A percentile compares a stretch with the other conserved stretches of the same genome.
Evolutionary conservation across 106 monocot genomes (phyloP).

Genomic region (Dendrobium catenatum): DNA sequence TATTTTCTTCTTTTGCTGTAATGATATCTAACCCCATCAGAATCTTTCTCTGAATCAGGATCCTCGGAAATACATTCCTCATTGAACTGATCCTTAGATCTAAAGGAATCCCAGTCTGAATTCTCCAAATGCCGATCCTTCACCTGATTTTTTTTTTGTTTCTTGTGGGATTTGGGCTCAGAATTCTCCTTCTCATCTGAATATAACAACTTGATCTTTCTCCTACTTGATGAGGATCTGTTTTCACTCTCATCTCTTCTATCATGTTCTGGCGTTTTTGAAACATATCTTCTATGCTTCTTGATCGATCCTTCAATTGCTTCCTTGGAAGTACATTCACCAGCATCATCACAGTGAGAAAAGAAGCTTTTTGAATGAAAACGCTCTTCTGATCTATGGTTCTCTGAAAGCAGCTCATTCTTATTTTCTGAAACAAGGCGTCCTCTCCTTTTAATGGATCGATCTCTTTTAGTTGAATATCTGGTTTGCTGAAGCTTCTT

Average conservation of each 20-base stretch:
- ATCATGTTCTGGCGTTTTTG: constrained; percentile 1
- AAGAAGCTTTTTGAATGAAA: constrained; percentile 7
- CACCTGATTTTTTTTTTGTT: background rate
- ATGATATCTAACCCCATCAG: background rate
- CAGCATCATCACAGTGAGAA: constrained; percentile 2
- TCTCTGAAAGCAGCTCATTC: constrained; percentile 10
- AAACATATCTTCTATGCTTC: background rate
- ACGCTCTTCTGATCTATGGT: constrained; percentile 8
- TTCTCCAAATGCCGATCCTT: constrained; percentile 10
- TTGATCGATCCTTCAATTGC: background rate
- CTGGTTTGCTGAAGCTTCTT: constrained; percentile 8
- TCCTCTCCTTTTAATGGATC: constrained; percentile 20
- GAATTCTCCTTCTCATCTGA: constrained; percentile 15
- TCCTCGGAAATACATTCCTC: constrained; percentile 10
- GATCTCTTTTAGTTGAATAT: constrained; percentile 10
- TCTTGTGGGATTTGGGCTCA: constrained; percentile 1
- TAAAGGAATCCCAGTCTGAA: constrained; percentile 3
- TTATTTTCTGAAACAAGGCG: constrained; percentile 9
- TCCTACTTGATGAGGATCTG: background rate
- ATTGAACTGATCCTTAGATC: constrained; percentile 15
- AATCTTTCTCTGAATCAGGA: constrained; percentile 12
- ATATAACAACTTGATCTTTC: background rate
- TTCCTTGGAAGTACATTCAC: constrained; percentile 11
- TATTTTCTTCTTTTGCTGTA: constrained; percentile 14
- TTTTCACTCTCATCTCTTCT: background rate